These are phyloP conservation scores for Sporothrix brunneoviolacea DNA, from an alignment of 2,329 filamentous ascomycete genomes.

Conservation along the genomic window DNA sequence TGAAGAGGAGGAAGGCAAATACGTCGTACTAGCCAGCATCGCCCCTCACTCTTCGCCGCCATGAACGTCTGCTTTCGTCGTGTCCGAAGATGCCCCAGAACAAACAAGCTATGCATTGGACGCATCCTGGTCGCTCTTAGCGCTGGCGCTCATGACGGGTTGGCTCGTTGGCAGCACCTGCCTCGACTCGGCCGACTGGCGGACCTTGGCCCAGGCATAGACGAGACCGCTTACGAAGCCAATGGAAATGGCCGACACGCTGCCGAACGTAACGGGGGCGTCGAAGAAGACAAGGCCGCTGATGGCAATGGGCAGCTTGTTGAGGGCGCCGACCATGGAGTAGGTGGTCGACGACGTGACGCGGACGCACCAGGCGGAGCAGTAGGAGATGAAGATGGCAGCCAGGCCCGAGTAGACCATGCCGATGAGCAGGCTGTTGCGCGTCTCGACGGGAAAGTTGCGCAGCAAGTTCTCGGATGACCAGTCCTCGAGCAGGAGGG, in stretches of 20 bases:
- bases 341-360: conserved; percentile 97
- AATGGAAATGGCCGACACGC: conserved; percentile 82
- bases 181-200: conserved; percentile 62
- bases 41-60: too few species aligned
- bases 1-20: too few species aligned
- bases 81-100: too few species aligned
- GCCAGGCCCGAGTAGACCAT: conserved; percentile 93
- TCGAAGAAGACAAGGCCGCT: conserved; percentile 93
- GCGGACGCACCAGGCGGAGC: conserved; percentile 96
- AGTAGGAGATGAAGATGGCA: conserved; percentile 98
- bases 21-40: too few species aligned
- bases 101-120: conserved; percentile 66
- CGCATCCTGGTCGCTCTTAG: conserved; percentile 82
- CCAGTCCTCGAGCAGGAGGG: conserved; percentile 86
- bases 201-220: conserved; percentile 80
- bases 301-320: conserved; percentile 94
- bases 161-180: conserved; percentile 58
- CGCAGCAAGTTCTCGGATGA: conserved; percentile 70
- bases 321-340: conserved; percentile 95
- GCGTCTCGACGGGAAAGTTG: conserved; percentile 81
- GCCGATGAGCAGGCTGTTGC: conserved; percentile 73
- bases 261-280: conserved; percentile 85
- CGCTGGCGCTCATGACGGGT: conserved; percentile 77
- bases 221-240: conserved; percentile 91
- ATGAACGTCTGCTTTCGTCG: too few species aligned